Evolutionary conservation across 1,284 basidiomycete genomes (phyloP), one percentile per base, ranked within the genome.

Genomic region (Chiua sp.): DNA sequence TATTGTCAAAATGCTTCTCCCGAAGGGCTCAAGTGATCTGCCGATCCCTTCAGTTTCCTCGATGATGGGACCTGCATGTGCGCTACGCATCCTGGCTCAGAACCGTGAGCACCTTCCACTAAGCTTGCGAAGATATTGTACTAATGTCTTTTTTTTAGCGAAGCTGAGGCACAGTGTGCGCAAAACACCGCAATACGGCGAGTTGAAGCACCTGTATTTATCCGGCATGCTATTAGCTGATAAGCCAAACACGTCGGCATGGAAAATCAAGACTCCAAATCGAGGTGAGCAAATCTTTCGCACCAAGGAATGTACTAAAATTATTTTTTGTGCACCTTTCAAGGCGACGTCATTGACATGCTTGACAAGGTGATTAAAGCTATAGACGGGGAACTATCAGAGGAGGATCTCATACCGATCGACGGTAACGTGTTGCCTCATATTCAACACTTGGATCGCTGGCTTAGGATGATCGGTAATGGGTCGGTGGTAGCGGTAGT

Each of bases 351-450:
- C 32, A 7, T 18, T 32, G 28, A 26, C 10, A 64, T 62, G 59
- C 55, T 74, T 1, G 67, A 71, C 23, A 72, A 68, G 48, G 56
- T 74, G 71, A 64, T 71, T 53, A 60, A 58, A n/a, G 53, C 61
- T 0, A 42, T 74, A 30, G 70, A 71, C 18, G 65, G 32, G 22
- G 69, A 69, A 22, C 22, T 68, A 5, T 64, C 51, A 2, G 63
- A 66, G 46, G 65, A 72, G 4, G 59, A 60, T 26, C 56, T 72
- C 30, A 60, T 68, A 57, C 61, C 63, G 7, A 53, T 66, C 2
- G 65, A 61, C 3, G 67, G 67, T 8, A 10, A 56, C 1, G 28
- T 70, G 13, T 28, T 68, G 16, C 61, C 63, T 4, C 60, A 59
- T 16, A 57, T 67, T 3, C 47, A 51, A 12, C 63, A 68, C 13